Evolutionary conservation across 805 yeast species (phyloP), one percentile per base, ranked within the genome.

Genomic region (Candida awuae): DNA sequence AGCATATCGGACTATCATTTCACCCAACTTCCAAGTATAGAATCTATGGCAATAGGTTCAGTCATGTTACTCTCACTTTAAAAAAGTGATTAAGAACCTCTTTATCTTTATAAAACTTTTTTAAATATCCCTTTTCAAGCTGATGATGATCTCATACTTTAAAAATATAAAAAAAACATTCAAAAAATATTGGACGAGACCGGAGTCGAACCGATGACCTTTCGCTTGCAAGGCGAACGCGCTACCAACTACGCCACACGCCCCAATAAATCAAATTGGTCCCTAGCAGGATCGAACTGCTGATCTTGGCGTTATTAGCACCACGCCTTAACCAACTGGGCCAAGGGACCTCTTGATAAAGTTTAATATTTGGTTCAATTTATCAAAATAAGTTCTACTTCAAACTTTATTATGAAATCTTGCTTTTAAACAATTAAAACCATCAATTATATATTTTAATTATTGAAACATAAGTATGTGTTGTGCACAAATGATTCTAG

Each of bases 201-300:
- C 73, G 80, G 80, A 75, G 69, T 75, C 77, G 81, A 74, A 73
- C 80, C 80, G 75, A 75, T 73, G 81, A 75, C 82, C 81, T 75
- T 73, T 73, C 78, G 73, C 81, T 75, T 75, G 80, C 80, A 73
- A 75, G 74, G 81, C 74, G 77, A 73, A 73, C 80, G 80, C 80
- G 80, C 80, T 75, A 74, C 80, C 80, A 73, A 75, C 80, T 75
- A 71, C 81, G 80, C 80, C 80, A 75, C 80, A 75, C 77, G 80
- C 82, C 81, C 81, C 21, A 26, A 18, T 21, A 16, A 8, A 6
- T 14, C 23, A 19, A 8, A 3, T 32, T 22, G 84, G 76, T 77
- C 82, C 82, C 82, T 77, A 75, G 81, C 84, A 74, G 84, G 84
- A 76, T 77, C 84, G 84, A 77, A 77, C 84, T 74, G 84, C 82